These are phyloP conservation scores for Poa annua DNA, from an alignment of 176 grass and related monocot genomes.

Conservation along the genomic window DNA sequence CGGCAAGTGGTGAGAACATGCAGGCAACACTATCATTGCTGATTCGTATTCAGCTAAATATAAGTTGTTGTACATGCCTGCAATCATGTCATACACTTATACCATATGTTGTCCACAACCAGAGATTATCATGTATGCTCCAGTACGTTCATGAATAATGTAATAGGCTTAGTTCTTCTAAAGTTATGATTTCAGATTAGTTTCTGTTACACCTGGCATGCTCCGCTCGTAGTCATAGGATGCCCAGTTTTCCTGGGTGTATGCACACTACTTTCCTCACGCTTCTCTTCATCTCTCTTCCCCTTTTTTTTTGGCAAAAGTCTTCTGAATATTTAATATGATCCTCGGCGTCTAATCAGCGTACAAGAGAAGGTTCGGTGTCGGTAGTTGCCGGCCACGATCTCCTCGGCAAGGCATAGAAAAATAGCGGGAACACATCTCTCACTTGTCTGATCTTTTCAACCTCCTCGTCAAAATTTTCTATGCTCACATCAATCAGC, in stretches of 20 bases:
- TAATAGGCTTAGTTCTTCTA: no score
- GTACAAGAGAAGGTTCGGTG: constrained; percentile 47
- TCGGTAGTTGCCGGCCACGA: constrained; percentile 56
- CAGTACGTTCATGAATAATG: no score
- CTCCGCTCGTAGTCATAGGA: constrained; percentile 6
- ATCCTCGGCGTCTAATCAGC: constrained; percentile 39
- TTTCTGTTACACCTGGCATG: neutral
- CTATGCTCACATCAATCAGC: neutral
- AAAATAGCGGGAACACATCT: constrained; percentile 32
- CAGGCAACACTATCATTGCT: constrained; percentile 41
- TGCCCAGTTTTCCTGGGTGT: constrained; percentile 14
- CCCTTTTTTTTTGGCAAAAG: neutral
- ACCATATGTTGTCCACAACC: neutral
- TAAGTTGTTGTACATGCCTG: neutral
- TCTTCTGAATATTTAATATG: neutral
- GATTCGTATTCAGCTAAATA: constrained; percentile 23
- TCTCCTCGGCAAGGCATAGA: neutral
- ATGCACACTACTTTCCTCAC: neutral
- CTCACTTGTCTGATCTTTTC: constrained; percentile 46
- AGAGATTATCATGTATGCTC: neutral
- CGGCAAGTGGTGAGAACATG: constrained; percentile 31
- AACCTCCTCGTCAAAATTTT: constrained; percentile 31
- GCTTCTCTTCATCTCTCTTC: neutral
- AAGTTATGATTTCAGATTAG: neutral
- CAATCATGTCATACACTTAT: no score